Conservation (phyloP, 805 yeast species). For the Candida vartiovaarae region DNA sequence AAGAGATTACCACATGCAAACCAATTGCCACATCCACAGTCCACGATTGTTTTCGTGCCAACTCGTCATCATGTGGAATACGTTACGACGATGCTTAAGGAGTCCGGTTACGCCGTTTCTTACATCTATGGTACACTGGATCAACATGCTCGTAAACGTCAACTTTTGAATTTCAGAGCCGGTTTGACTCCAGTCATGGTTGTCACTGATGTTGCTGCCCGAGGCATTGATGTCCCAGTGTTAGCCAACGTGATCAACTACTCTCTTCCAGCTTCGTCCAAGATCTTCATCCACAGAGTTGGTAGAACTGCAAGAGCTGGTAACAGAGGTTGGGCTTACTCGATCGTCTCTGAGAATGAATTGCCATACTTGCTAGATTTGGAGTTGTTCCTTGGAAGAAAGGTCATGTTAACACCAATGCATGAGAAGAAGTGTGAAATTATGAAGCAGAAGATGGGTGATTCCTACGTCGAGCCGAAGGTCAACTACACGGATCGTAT, state of each 20-base stretch:
- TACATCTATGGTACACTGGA: slow-evolving; percentile 92
- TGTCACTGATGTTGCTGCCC: slow-evolving; percentile 97
- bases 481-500: slow-evolving; percentile 67
- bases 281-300: slow-evolving; percentile 92
- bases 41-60: slow-evolving; percentile 93
- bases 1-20: slow-evolving; percentile 70
- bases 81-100: slow-evolving; percentile 58
- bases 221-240: slow-evolving; percentile 98
- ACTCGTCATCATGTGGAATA: slow-evolving; percentile 98
- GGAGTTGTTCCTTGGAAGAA: slow-evolving; percentile 83
- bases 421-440: slow-evolving; percentile 54
- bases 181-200: slow-evolving; percentile 85
- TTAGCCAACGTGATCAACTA: slow-evolving; percentile 91
- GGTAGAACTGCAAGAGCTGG: slow-evolving; percentile 99
- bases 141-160: slow-evolving; percentile 90
- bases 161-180: slow-evolving; percentile 73
- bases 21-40: slow-evolving; percentile 73
- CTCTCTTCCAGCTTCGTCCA: slow-evolving; percentile 85
- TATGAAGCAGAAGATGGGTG: slow-evolving; percentile 38
- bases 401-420: slow-evolving; percentile 64
- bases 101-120: slow-evolving; percentile 80
- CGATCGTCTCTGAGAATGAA: slow-evolving; percentile 78
- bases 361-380: slow-evolving; percentile 85
- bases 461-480: slow-evolving; percentile 44
- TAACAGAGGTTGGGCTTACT: slow-evolving; percentile 94